These are phyloP conservation scores for Pachysandra terminalis DNA, from an alignment of 164 flowering plant species.

Conservation along the genomic window DNA sequence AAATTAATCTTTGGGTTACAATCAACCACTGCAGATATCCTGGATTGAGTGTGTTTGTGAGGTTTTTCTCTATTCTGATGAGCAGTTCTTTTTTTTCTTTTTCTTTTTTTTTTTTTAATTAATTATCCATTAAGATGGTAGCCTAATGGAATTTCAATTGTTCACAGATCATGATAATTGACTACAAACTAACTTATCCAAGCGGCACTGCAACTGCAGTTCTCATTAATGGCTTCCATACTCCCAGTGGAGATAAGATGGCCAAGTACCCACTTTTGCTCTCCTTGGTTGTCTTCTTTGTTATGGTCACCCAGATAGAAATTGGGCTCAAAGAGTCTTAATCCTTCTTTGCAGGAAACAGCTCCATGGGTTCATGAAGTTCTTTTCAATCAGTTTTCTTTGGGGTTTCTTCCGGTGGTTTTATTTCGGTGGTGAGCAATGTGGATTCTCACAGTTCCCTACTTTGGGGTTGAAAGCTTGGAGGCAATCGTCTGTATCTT, in stretches of 20 bases:
- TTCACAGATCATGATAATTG: constrained; percentile 63
- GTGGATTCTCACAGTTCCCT: constrained; percentile 68
- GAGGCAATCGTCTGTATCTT: constrained; percentile 29
- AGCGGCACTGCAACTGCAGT: constrained; percentile 72
- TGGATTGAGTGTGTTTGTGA: neutral
- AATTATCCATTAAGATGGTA: neutral
- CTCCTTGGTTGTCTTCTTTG: neutral
- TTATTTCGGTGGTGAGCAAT: constrained; percentile 48
- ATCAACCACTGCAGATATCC: too few species aligned
- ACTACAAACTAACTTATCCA: constrained; percentile 55
- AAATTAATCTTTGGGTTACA: too few species aligned
- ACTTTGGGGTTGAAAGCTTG: constrained; percentile 68
- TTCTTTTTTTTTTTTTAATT: neutral
- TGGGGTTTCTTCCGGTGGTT: constrained; percentile 45
- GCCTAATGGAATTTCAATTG: neutral
- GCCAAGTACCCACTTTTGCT: constrained; percentile 33
- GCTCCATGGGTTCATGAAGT: constrained; percentile 25
- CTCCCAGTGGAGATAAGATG: constrained; percentile 47
- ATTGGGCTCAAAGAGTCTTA: neutral
- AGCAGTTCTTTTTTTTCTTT: neutral
- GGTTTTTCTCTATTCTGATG: neutral
- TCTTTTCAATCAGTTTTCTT: constrained; percentile 26
- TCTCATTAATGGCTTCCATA: constrained; percentile 67
- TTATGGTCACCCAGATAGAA: neutral
- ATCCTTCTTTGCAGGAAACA: constrained; percentile 42